Evolutionary conservation across 2,329 filamentous ascomycete species (phyloP), one percentile per base, ranked within the genome.

Genomic region (Laburnicola sp.): DNA sequence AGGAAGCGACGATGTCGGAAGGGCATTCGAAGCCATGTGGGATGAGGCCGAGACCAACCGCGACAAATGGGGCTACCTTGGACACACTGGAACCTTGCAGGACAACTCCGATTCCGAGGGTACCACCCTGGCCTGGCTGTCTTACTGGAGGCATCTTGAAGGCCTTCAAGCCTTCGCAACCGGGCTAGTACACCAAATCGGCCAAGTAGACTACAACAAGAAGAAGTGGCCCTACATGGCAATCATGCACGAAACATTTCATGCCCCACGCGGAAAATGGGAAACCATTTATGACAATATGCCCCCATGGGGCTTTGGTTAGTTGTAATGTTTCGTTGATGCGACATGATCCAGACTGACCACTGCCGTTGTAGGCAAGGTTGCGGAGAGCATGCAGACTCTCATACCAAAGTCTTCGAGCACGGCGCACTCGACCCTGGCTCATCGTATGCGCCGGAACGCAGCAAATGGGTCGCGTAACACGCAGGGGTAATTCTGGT

Each of bases 261-360:
- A 39, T 26, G 48, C 48, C 10, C 48, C 36, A 2, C 45, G 42
- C 28, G 37, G 40, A 11, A n/a, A 27, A 6, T 35, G n/a, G n/a
- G 48, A 51, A 30, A 28, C 41, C 10, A 41, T 51, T 7, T 45
- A 51, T 21, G 4, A 35, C 36, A 41, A 51, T 38, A 36, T 50
- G 22, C 39, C 39, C 3, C 35, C 27, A 37, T 45, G 11, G 22
- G 34, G n/a, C n/a, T n/a, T n/a, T n/a, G n/a, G n/a, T n/a, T n/a
- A n/a, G n/a, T n/a, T n/a, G n/a, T n/a, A n/a, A n/a, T n/a, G n/a
- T n/a, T n/a, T n/a, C n/a, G n/a, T n/a, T n/a, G n/a, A n/a, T n/a
- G n/a, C n/a, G n/a, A n/a, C n/a, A n/a, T n/a, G n/a, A n/a, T n/a
- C n/a, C n/a, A n/a, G n/a, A n/a, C n/a, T n/a, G n/a, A n/a, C n/a